Percentiles rank a stretch among this genome's conserved stretches.
These are phyloP conservation scores for Solanum habrochaites DNA, from an alignment of 257 asterid genomes.

Conservation along the genomic window DNA sequence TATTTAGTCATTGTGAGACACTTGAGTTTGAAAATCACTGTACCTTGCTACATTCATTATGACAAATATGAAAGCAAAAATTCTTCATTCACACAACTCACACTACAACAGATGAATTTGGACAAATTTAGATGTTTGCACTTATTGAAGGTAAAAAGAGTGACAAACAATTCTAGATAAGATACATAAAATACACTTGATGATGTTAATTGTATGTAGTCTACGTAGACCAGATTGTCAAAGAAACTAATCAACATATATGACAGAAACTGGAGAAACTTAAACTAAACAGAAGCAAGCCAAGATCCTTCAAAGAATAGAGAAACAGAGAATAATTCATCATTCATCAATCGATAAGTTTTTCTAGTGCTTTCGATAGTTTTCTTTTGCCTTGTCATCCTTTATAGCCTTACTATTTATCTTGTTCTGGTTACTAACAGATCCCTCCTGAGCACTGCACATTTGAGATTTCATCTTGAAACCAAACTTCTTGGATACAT, in stretches of 20 bases:
- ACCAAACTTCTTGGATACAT: constrained; percentile 73
- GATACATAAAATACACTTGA: not conserved
- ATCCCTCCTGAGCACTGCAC: constrained; percentile 96
- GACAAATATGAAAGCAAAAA: not conserved
- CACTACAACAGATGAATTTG: not conserved
- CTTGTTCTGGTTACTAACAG: constrained; percentile 63
- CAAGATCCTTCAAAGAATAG: not conserved
- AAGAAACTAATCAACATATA: not conserved
- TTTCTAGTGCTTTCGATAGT: constrained; percentile 43
- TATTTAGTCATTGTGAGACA: too few species aligned
- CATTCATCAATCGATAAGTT: constrained; percentile 15
- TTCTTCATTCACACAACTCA: not conserved
- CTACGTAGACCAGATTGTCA: not conserved
- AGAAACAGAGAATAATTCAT: constrained; percentile 10
- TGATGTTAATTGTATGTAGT: not conserved
- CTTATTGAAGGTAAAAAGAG: not conserved
- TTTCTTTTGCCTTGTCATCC: constrained; percentile 43
- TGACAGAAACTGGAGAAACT: not conserved
- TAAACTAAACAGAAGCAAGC: not conserved
- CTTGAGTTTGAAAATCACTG: not conserved
- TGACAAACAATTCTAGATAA: not conserved
- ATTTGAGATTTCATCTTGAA: constrained; percentile 75
- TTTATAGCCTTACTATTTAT: constrained; percentile 26
- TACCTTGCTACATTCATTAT: not conserved
- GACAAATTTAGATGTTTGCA: not conserved